phyloP scores from a whole-genome alignment of 164 flowering plant species.

The Cinnamomum micranthum region DNA sequence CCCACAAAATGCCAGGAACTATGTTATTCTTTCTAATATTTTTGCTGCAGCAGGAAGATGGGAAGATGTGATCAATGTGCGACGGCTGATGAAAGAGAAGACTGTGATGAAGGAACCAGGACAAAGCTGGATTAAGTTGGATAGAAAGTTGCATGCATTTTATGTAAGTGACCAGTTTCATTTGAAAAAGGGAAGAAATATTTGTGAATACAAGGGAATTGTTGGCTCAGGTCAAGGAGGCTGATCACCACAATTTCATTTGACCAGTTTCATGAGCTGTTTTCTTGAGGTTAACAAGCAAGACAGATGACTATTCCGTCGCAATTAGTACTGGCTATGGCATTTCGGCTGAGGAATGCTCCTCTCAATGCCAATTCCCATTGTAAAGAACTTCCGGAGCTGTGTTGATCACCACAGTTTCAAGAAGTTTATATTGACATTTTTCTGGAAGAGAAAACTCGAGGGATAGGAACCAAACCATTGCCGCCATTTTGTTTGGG shows the following conservation, averaged over 20 bases:
- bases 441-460: slow-evolving; percentile 10
- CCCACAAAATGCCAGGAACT: slow-evolving; percentile 31
- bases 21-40: slow-evolving; percentile 31
- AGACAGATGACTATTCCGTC: slow-evolving; percentile 9
- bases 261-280: slow-evolving; percentile 11
- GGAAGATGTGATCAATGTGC: slow-evolving; percentile 25
- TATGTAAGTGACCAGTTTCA: slow-evolving; percentile 21
- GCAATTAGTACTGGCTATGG: slow-evolving; percentile 17
- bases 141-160: slow-evolving; percentile 23
- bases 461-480: slow-evolving; percentile 17
- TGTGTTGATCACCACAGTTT: slow-evolving; percentile 21
- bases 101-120: slow-evolving; percentile 29
- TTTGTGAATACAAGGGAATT: slow-evolving; percentile 7
- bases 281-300: slow-evolving; percentile 19
- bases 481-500: slow-evolving; percentile 3
- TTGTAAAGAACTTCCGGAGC: slow-evolving; percentile 16
- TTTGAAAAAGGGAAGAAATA: slow-evolving; percentile 22
- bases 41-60: slow-evolving; percentile 29
- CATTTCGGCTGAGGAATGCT: slow-evolving; percentile 11
- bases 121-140: slow-evolving; percentile 27
- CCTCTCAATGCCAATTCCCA: slow-evolving; percentile 4
- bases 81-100: slow-evolving; percentile 26
- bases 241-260: slow-evolving; percentile 7
- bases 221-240: slow-evolving; percentile 7
- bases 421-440: slow-evolving; percentile 8